These are phyloP conservation scores for Geranomyces variabilis DNA, from an alignment of 192 early-diverging fungal genomes.

Conservation along the genomic window DNA sequence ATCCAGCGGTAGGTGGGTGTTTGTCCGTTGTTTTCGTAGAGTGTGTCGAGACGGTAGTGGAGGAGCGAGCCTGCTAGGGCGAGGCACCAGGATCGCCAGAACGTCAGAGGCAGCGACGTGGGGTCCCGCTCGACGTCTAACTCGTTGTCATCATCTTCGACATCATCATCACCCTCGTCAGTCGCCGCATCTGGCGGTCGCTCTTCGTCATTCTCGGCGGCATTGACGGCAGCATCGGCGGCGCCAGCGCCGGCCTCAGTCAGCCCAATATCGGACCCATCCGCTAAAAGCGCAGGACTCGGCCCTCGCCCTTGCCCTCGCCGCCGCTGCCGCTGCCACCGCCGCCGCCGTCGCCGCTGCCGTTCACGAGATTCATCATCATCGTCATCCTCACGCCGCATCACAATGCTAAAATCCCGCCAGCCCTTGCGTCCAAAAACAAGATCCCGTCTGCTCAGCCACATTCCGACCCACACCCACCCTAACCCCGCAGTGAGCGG, in stretches of 20 bases:
- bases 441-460: slow-evolving; percentile 9
- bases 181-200: not conserved
- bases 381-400: not conserved
- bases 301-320: not conserved
- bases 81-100: slow-evolving; percentile 13
- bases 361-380: not conserved
- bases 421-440: not conserved
- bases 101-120: not conserved
- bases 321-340: not conserved
- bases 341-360: not conserved
- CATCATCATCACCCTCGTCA: not conserved
- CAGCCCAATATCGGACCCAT: slow-evolving; percentile 4
- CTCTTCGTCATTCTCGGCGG: not conserved
- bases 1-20: slow-evolving; percentile 24
- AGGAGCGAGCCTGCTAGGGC: slow-evolving; percentile 19
- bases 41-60: slow-evolving; percentile 30
- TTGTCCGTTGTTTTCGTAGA: slow-evolving; percentile 27
- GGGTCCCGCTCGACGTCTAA: not conserved
- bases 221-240: not conserved
- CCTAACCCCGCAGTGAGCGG: slow-evolving; percentile 14
- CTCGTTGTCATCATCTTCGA: not conserved
- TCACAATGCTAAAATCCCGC: not conserved
- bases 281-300: not conserved
- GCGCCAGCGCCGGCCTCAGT: not conserved
- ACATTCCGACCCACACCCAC: slow-evolving; percentile 24